Percentiles rank a stretch among this genome's conserved stretches.
phyloP scores from a whole-genome alignment of 2,329 filamentous ascomycete species.

The Lasiodiplodia hormozganensis region DNA sequence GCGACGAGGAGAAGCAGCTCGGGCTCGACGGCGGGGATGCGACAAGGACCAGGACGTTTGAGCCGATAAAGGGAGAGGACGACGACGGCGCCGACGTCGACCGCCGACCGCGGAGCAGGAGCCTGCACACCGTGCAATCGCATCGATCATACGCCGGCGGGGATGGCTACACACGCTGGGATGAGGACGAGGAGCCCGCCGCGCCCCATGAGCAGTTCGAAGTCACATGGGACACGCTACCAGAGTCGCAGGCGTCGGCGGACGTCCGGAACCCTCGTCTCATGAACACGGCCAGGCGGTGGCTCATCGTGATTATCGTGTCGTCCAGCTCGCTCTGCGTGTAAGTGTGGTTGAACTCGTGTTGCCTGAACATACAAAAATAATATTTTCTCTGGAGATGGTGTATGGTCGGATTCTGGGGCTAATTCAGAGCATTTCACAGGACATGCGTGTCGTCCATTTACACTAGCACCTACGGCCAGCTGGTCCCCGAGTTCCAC shows the following conservation, averaged over 20 bases:
- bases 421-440: conserved; percentile 28
- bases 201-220: conserved; percentile 61
- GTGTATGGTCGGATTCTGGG: conserved; percentile 17
- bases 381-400: conserved; percentile 7
- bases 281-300: conserved; percentile 71
- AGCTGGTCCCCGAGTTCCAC: conserved; percentile 77
- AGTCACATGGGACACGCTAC: conserved; percentile 77
- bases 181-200: conserved; percentile 36
- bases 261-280: conserved; percentile 69
- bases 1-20: conserved; percentile 22
- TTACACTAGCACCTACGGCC: conserved; percentile 81
- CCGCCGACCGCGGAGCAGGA: conserved; percentile 19
- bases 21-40: conserved; percentile 7
- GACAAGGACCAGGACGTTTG: conserved; percentile 27
- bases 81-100: not conserved
- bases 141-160: conserved; percentile 42
- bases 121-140: conserved; percentile 25
- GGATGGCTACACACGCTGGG: conserved; percentile 48
- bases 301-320: conserved; percentile 80
- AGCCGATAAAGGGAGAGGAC: conserved; percentile 24
- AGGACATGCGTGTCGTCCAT: conserved; percentile 87
- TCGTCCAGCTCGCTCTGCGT: conserved; percentile 79
- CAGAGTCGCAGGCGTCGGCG: conserved; percentile 61
- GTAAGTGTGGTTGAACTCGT: conserved; percentile 60
- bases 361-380: conserved; percentile 28